Evolutionary conservation across 139 green algal species (phyloP).

Genomic region (Ettlia oleoabundans): DNA sequence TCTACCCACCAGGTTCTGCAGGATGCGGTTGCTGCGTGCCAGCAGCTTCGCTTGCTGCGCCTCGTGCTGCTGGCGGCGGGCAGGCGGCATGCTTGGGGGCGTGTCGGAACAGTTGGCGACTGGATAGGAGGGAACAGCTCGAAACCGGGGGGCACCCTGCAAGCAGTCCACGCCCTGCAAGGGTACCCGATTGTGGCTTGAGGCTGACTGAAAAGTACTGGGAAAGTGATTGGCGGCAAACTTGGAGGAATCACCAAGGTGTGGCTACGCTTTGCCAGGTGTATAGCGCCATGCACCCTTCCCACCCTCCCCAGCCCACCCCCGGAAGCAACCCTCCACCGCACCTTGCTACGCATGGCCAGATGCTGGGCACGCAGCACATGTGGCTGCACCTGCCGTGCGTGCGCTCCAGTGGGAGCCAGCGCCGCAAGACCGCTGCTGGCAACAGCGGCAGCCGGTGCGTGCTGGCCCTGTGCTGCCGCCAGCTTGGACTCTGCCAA

Average conservation of each 20-base stretch:
- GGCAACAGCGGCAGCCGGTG: neutral
- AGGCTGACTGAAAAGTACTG: neutral
- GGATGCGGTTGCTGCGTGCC: neutral
- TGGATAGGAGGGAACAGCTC: neutral
- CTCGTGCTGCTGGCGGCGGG: neutral
- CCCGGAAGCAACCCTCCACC: neutral
- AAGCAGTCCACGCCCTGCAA: neutral
- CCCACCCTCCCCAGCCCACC: neutral
- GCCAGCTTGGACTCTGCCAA: neutral
- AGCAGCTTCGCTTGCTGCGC: neutral
- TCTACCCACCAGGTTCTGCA: neutral
- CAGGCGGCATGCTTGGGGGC: neutral
- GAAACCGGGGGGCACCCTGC: neutral
- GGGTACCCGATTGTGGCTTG: neutral
- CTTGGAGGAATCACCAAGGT: neutral
- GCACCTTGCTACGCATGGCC: slow-evolving; percentile 8
- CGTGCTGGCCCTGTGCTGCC: neutral
- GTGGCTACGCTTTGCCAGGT: neutral
- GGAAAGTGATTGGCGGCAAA: neutral
- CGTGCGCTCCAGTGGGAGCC: too few relatives aligned
- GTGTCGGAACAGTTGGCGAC: neutral
- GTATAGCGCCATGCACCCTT: neutral
- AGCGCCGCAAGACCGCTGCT: neutral
- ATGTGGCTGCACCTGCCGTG: neutral
- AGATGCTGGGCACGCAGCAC: neutral